phyloP scores from a whole-genome alignment of 2,329 filamentous ascomycete genomes.

The Incumbomyces lentus region DNA sequence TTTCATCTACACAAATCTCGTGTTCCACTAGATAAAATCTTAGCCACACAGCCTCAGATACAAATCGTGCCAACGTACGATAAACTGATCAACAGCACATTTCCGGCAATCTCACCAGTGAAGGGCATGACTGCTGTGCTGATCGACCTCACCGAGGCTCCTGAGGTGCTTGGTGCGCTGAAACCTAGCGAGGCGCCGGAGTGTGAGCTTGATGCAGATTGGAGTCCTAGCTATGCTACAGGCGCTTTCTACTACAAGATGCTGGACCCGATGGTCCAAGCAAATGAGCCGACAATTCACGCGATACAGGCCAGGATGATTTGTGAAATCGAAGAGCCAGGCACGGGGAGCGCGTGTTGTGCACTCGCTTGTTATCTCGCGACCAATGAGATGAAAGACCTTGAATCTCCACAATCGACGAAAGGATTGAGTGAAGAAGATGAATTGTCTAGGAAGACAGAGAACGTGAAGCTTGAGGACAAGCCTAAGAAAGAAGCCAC shows the following conservation, averaged over 20 bases:
- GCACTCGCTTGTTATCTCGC: constrained; percentile 48
- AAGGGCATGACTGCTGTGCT: constrained; percentile 53
- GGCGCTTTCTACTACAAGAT: constrained; percentile 27
- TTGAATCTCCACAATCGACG: constrained; percentile 5
- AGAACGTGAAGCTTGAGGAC: constrained; percentile 27
- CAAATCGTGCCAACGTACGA: constrained; percentile 20
- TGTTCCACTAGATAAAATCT: constrained; percentile 23
- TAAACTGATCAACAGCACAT: constrained; percentile 24
- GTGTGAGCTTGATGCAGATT: constrained; percentile 23
- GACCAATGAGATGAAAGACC: constrained; percentile 19
- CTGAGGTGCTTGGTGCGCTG: constrained; percentile 19
- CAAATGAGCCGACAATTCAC: constrained; percentile 22
- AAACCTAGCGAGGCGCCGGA: constrained; percentile 21
- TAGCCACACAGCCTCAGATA: constrained; percentile 22
- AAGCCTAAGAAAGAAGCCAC: constrained; percentile 14
- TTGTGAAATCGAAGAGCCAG: constrained; percentile 45
- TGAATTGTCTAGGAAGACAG: constrained; percentile 24
- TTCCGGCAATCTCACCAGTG: constrained; percentile 53
- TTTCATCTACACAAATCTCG: constrained; percentile 47
- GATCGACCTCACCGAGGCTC: constrained; percentile 23
- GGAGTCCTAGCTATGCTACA: constrained; percentile 21
- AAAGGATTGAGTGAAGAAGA: constrained; percentile 36
- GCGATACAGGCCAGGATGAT: constrained; percentile 26
- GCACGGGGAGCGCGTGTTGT: constrained; percentile 54
- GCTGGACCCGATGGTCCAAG: constrained; percentile 18